Evolutionary conservation across 2,329 filamentous ascomycete genomes (phyloP), one percentile per base, ranked within the genome.

Genomic region (Endocalyx cinctus): DNA sequence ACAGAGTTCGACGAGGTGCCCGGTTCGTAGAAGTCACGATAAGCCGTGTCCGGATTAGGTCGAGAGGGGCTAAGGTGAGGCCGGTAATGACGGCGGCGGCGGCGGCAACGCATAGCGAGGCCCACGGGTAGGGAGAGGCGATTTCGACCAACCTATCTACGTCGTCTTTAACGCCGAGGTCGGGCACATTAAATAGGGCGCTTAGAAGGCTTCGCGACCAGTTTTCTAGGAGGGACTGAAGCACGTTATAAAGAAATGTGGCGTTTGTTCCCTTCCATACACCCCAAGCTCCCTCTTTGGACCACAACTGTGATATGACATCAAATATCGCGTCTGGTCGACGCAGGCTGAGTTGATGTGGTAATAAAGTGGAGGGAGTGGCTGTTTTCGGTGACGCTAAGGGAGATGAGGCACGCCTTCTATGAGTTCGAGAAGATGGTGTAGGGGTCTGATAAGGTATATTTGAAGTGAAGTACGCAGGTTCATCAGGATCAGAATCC

Each of bases 231-330:
- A 94, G 82, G 10, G 87, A 87, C 42, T 89, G 77, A 13, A 97
- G 71, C 29, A 96, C 77, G 0, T 82, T 85, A 63, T 97, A 95
- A 31, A 97, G 70, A 53, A 97, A 98, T 2, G 88, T 94, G 11
- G 85, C 79, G 56, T 97, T 97, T 23, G 88, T 87, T 7, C 83
- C 80, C 59, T 96, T 96, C 89, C 90, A 98, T 5, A 96, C 81
- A 5, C 92, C 92, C 72, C 88, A 89, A 1, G 82, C 82, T 22
- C 88, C 87, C 56, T 94, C 90, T 47, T 84, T 90, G 29, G 82
- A 74, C 86, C 92, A 97, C 14, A 97, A 66, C 55, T 94, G 84
- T 6, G 82, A 81, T 39, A 98, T 77, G 3, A 92, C 87, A 46
- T 95, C 87, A 48, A 89, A 75, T 37, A 97, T 70, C 1, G 89